These are phyloP conservation scores for Russula emetica DNA, from an alignment of 768 basidiomycete species.

Conservation along the genomic window DNA sequence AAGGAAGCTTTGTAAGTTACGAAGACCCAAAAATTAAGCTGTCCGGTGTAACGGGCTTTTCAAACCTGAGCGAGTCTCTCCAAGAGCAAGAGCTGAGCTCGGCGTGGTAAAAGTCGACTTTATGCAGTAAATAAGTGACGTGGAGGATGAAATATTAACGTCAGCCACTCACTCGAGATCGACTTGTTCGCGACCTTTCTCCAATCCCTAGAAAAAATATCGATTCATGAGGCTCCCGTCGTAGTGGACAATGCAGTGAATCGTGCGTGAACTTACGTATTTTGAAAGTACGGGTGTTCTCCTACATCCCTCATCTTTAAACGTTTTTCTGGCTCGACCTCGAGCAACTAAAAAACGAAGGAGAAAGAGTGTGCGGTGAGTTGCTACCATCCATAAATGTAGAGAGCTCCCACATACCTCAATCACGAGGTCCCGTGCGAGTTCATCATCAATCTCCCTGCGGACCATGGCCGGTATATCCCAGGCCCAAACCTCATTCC, in stretches of 20 bases:
- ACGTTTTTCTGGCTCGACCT: slow-evolving; percentile 9
- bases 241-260: too few species aligned
- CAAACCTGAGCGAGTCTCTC: slow-evolving; percentile 13
- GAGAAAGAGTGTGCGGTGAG: not conserved
- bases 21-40: not conserved
- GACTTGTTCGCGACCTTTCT: not conserved
- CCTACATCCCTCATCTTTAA: slow-evolving; percentile 1
- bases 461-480: slow-evolving; percentile 11
- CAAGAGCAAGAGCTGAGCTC: slow-evolving; percentile 3
- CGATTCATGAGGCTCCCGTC: not conserved
- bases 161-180: not conserved
- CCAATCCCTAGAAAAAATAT: slow-evolving; percentile 3
- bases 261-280: not conserved
- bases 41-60: not conserved
- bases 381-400: not conserved
- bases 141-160: too few species aligned
- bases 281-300: not conserved
- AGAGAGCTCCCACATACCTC: not conserved
- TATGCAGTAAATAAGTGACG: not conserved
- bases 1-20: not conserved
- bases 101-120: slow-evolving; percentile 1
- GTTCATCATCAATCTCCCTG: slow-evolving; percentile 1
- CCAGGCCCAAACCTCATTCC: slow-evolving; percentile 22
- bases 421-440: slow-evolving; percentile 9
- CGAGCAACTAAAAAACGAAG: slow-evolving; percentile 8